Evolutionary conservation across 2,329 filamentous ascomycete species (phyloP).

Genomic region (Thelonectria discophora): DNA sequence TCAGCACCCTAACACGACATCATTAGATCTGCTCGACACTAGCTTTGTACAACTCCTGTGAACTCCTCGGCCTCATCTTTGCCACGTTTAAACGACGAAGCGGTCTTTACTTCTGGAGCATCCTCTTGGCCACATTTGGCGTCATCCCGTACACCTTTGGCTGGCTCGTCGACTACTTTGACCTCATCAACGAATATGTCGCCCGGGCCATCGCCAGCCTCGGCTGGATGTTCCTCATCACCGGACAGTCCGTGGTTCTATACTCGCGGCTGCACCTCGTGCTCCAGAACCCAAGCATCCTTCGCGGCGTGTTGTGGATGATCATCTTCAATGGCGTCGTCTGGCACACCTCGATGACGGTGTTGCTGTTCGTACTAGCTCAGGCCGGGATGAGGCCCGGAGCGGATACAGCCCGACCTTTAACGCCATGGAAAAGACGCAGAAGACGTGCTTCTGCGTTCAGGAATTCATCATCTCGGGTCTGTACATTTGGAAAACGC

Average conservation of each 20-base stretch:
- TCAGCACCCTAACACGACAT: background rate
- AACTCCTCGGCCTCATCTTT: slow-evolving; percentile 46
- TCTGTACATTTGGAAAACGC: slow-evolving; percentile 17
- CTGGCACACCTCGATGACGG: slow-evolving; percentile 62
- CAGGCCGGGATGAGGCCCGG: slow-evolving; percentile 13
- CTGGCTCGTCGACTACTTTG: slow-evolving; percentile 54
- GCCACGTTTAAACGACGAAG: slow-evolving; percentile 43
- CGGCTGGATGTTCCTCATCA: slow-evolving; percentile 58
- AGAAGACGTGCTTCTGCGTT: slow-evolving; percentile 16
- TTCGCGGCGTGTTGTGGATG: slow-evolving; percentile 62
- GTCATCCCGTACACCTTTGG: slow-evolving; percentile 52
- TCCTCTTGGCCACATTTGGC: slow-evolving; percentile 46
- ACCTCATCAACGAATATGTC: slow-evolving; percentile 19
- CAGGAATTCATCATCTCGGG: slow-evolving; percentile 20
- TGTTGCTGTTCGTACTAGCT: slow-evolving; percentile 64
- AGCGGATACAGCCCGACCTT: slow-evolving; percentile 27
- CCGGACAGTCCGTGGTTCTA: slow-evolving; percentile 67
- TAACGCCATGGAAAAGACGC: slow-evolving; percentile 43
- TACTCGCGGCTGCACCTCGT: slow-evolving; percentile 70
- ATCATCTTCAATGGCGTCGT: slow-evolving; percentile 64
- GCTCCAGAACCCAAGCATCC: slow-evolving; percentile 56
- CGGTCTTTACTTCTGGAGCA: slow-evolving; percentile 52
- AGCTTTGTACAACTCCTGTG: slow-evolving; percentile 43
- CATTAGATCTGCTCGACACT: slow-evolving; percentile 26
- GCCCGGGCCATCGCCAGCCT: slow-evolving; percentile 34